phyloP scores from a whole-genome alignment of 768 basidiomycete genomes.

The Paxillus rubicundulus region DNA sequence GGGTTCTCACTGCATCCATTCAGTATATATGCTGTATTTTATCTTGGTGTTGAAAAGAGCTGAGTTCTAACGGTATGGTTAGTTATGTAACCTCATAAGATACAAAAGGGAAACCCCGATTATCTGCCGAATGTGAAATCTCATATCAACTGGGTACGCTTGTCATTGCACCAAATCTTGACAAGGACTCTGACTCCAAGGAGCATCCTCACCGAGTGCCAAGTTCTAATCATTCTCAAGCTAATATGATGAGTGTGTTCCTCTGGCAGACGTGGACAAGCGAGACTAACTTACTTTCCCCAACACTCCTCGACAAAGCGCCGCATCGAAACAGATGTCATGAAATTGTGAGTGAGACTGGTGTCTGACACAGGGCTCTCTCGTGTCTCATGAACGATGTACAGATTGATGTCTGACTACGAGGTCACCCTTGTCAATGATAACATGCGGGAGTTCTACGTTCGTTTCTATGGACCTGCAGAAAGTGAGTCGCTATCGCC shows the following conservation, averaged over 20 bases:
- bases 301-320: constrained; percentile 83
- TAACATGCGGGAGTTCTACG: constrained; percentile 98
- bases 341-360: constrained; percentile 78
- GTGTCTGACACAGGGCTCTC: background rate
- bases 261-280: constrained; percentile 17
- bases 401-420: constrained; percentile 96
- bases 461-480: constrained; percentile 88
- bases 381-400: constrained; percentile 10
- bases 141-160: constrained; percentile 3
- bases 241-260: constrained; percentile 59
- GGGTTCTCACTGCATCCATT: constrained; percentile 8
- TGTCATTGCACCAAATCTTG: constrained; percentile 14
- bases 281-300: constrained; percentile 27
- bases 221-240: constrained; percentile 9
- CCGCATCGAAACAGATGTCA: constrained; percentile 97
- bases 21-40: constrained; percentile 25
- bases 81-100: too few species aligned
- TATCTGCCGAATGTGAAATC: constrained; percentile 3
- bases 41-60: constrained; percentile 4
- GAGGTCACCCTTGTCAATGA: constrained; percentile 97
- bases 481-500: constrained; percentile 68
- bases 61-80: too few species aligned
- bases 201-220: constrained; percentile 9
- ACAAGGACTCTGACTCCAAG: background rate
- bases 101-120: constrained; percentile 21